These are phyloP conservation scores for Naganishia liquefaciens DNA, from an alignment of 1,284 basidiomycete genomes.

Conservation along the genomic window DNA sequence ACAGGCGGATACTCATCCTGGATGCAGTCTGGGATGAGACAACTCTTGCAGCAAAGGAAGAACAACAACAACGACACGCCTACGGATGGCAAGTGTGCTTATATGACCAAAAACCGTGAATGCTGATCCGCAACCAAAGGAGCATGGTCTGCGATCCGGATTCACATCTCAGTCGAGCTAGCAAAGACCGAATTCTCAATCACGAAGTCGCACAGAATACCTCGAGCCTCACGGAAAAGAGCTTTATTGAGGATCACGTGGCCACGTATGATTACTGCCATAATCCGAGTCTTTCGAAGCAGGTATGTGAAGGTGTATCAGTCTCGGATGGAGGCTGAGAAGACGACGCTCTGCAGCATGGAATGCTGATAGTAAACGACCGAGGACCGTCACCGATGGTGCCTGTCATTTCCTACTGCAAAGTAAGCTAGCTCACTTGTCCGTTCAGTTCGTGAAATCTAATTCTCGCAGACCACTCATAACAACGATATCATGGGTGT, in stretches of 20 bases:
- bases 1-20: not conserved
- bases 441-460: not conserved
- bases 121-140: not conserved
- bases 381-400: conserved; percentile 5
- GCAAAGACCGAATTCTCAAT: conserved; percentile 7
- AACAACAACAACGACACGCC: not conserved
- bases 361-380: conserved; percentile 29
- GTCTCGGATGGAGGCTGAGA: not conserved
- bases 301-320: conserved; percentile 35
- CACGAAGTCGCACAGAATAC: conserved; percentile 33
- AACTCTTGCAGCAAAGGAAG: conserved; percentile 7
- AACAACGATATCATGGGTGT: conserved; percentile 46
- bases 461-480: conserved; percentile 35
- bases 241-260: conserved; percentile 47
- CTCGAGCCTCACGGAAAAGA: conserved; percentile 33
- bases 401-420: not conserved
- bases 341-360: conserved; percentile 18
- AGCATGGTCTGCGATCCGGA: conserved; percentile 1
- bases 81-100: conserved; percentile 18
- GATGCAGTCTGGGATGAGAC: conserved; percentile 11
- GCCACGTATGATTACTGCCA: conserved; percentile 44
- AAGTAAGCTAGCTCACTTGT: not conserved
- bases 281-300: conserved; percentile 43
- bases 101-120: not conserved
- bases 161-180: not conserved